These are phyloP conservation scores for Gossypium longicalyx DNA, from an alignment of 345 rosid species.

Conservation along the genomic window DNA sequence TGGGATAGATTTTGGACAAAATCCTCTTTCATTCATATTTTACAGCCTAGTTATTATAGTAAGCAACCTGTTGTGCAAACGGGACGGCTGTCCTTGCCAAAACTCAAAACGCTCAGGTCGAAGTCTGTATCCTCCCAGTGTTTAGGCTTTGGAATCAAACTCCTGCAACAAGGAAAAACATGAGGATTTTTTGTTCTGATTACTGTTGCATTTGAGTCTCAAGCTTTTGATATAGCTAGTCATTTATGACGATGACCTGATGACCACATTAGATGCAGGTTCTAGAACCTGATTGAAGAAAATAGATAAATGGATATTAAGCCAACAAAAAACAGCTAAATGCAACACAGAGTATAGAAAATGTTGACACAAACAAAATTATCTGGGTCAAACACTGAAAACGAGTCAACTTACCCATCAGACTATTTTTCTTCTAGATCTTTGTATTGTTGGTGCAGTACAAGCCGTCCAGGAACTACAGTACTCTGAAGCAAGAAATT, in stretches of 20 bases:
- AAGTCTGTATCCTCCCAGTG: conserved; percentile 92
- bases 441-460: conserved; percentile 57
- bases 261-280: conserved; percentile 15
- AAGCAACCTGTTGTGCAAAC: conserved; percentile 52
- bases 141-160: conserved; percentile 77
- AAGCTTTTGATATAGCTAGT: neutral
- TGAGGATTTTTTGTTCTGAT: neutral
- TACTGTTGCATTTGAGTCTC: neutral
- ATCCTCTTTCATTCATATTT: neutral
- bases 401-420: conserved; percentile 48
- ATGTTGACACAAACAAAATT: neutral
- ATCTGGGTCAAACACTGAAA: neutral
- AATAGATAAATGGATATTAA: neutral
- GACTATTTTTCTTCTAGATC: conserved; percentile 63
- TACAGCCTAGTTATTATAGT: neutral
- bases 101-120: conserved; percentile 79
- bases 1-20: neutral
- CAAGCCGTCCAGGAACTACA: conserved; percentile 68
- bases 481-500: conserved; percentile 39
- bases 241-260: neutral
- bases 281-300: neutral
- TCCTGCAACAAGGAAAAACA: conserved; percentile 41
- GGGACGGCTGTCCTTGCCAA: conserved; percentile 92
- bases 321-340: neutral
- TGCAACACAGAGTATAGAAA: neutral